Evolutionary conservation across 2,329 filamentous ascomycete species (phyloP).

Genomic region (Fusarium verticillioides): DNA sequence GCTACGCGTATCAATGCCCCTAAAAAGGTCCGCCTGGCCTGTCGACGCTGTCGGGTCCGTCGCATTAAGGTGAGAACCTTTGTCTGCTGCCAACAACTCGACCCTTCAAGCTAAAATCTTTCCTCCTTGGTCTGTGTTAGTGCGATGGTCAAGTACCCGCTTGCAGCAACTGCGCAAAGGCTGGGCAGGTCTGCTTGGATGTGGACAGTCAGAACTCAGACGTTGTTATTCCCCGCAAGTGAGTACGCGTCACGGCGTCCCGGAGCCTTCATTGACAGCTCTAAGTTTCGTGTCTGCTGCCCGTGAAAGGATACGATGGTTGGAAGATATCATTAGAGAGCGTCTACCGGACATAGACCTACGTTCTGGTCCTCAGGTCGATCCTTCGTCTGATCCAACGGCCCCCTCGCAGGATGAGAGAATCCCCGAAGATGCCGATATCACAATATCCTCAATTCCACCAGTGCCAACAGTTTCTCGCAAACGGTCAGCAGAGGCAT

Average conservation of each 20-base stretch:
- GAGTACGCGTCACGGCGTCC: neutral
- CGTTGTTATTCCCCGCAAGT: conserved; percentile 50
- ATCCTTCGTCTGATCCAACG: neutral
- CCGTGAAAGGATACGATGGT: conserved; percentile 25
- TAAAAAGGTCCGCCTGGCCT: conserved; percentile 53
- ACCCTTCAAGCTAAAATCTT: neutral
- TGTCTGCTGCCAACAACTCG: neutral
- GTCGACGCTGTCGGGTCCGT: conserved; percentile 50
- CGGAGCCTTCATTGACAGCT: accelerated
- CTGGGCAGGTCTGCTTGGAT: conserved; percentile 50
- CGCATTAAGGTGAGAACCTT: conserved; percentile 49
- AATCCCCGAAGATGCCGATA: neutral
- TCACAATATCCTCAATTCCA: neutral
- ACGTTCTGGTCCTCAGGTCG: conserved; percentile 6
- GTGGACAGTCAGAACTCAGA: conserved; percentile 52
- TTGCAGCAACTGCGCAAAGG: conserved; percentile 52
- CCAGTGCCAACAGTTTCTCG: conserved; percentile 32
- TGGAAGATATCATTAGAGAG: conserved; percentile 21
- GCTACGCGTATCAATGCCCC: conserved; percentile 21
- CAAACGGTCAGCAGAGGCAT: conserved; percentile 33
- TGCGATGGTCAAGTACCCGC: conserved; percentile 53
- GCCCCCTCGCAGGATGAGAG: conserved; percentile 1
- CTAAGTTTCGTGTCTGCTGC: conserved; percentile 14
- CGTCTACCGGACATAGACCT: conserved; percentile 21
- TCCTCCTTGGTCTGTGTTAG: conserved; percentile 23